These are phyloP conservation scores for Phytopythium ostracodes DNA, from an alignment of 352 stramenopile species.

Conservation along the genomic window DNA sequence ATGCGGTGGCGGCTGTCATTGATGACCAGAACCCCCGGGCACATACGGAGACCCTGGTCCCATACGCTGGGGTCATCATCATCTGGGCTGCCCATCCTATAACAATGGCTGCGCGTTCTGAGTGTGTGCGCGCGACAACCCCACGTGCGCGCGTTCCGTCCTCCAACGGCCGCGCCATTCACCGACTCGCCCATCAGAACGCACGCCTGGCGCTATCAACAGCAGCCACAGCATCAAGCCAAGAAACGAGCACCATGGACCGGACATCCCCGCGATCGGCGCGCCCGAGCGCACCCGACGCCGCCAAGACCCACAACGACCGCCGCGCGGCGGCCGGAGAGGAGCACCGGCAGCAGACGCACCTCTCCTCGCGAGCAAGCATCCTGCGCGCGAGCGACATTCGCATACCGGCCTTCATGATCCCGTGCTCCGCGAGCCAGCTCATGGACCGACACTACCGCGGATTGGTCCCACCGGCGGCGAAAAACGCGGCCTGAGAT, in stretches of 20 bases:
- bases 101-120: background rate
- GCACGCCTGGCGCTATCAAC: background rate
- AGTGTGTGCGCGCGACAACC: no score
- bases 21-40: background rate
- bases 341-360: background rate
- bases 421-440: slow-evolving; percentile 42
- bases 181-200: background rate
- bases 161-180: background rate
- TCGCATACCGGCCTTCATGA: slow-evolving; percentile 53
- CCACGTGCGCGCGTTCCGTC: background rate
- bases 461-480: background rate
- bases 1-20: background rate
- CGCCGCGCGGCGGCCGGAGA: background rate
- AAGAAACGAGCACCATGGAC: background rate
- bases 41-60: background rate
- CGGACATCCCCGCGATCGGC: background rate
- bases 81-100: background rate
- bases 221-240: background rate
- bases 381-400: slow-evolving; percentile 7
- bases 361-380: background rate
- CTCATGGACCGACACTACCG: slow-evolving; percentile 59
- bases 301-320: background rate
- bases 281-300: background rate
- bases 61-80: background rate
- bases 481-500: background rate